A percentile compares a stretch with the other conserved stretches of the same genome.
Evolutionary conservation across 352 stramenopile species (phyloP).

Genomic region (Globisporangium echinulatum): DNA sequence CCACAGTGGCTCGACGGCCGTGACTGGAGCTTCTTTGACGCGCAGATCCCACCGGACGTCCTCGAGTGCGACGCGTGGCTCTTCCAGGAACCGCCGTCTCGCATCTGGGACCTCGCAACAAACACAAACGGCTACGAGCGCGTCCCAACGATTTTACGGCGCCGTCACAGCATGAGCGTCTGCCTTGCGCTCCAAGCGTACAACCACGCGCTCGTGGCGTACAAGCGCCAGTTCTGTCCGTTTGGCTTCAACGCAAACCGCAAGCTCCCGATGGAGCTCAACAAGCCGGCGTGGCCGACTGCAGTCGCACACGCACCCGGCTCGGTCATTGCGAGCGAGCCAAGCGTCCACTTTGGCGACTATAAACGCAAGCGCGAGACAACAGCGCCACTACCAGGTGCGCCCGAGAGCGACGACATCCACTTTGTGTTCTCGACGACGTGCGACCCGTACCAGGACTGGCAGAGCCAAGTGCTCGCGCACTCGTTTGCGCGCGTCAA

Average conservation of each 20-base stretch:
- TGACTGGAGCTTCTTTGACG: slow-evolving; percentile 66
- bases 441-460: slow-evolving; percentile 56
- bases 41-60: slow-evolving; percentile 52
- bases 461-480: slow-evolving; percentile 66
- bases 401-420: slow-evolving; percentile 47
- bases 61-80: slow-evolving; percentile 72
- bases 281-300: slow-evolving; percentile 33
- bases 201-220: slow-evolving; percentile 52
- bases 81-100: slow-evolving; percentile 40
- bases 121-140: slow-evolving; percentile 73
- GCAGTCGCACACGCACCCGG: slow-evolving; percentile 34
- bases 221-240: slow-evolving; percentile 45
- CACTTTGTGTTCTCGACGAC: slow-evolving; percentile 77
- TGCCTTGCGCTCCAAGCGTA: slow-evolving; percentile 63
- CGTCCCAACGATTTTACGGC: slow-evolving; percentile 71
- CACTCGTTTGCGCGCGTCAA: slow-evolving; percentile 53
- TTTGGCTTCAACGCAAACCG: slow-evolving; percentile 69
- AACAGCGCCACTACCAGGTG: slow-evolving; percentile 14
- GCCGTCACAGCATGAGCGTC: slow-evolving; percentile 69
- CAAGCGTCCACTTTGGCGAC: slow-evolving; percentile 36
- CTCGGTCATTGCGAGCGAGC: slow-evolving; percentile 21
- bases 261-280: slow-evolving; percentile 51
- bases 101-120: slow-evolving; percentile 66
- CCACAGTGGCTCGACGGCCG: slow-evolving; percentile 72
- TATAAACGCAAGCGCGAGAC: not conserved